Evolutionary conservation across 805 yeast species (phyloP), one percentile per base, ranked within the genome.

Genomic region (Candida succiphila): DNA sequence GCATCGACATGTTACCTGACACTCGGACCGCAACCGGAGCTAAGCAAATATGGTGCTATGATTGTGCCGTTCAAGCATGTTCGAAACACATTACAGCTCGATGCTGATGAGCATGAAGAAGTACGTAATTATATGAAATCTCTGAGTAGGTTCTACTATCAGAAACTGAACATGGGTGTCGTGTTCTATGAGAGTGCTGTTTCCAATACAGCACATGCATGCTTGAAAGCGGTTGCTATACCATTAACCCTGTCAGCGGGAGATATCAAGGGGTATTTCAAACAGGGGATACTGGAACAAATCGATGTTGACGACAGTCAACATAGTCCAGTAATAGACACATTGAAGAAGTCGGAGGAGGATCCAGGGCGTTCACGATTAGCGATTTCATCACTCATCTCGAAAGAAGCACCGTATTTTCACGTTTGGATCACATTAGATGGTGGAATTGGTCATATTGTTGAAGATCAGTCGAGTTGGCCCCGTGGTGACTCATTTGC

Each of bases 371-470:
- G 40, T 21, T 55, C 54, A 5, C 30, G 38, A 27, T 39, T 40
- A 26, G 57, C 54, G n/a, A 46, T 59, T 31, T 48, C 58, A 22
- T 38, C 49, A 4, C 43, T 52, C 12, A 54, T 70, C 17, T 69
- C 72, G 4, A 57, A 62, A 30, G 69, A 69, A 33, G 66, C 72
- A 3, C 69, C 72, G 1, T 70, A 58, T 41, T 68, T 65, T 44
- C 75, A 69, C 42, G 68, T 64, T 7, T 70, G 76, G 76, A 48
- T 65, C 32, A 51, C 51, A 15, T 29, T 62, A 5, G 57, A 63
- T 30, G 74, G 73, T 16, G 75, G 76, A 0, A 32, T 65, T 27
- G 76, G 72, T 2, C 75, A 69, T 44, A 65, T 70, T 7, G 56
- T 69, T 7, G 75, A 70, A 37, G 55, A 63, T 35, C 36, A 41